A percentile compares a stretch with the other conserved stretches of the same genome.
Conservation (phyloP, 805 yeast genomes). For the Saturnispora saitoi region DNA sequence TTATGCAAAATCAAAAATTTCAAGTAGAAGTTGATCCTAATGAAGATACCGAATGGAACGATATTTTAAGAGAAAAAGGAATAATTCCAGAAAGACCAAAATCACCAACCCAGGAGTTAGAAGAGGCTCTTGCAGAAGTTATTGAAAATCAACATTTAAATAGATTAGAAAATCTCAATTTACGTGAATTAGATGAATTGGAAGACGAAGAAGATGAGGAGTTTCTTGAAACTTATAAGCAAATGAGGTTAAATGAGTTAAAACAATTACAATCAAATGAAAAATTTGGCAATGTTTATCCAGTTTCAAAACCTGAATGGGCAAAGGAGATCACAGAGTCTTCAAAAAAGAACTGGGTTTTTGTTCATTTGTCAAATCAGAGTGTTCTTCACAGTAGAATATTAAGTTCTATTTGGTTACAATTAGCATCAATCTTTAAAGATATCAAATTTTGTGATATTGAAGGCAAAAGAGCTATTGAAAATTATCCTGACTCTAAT, state of each 20-base stretch:
- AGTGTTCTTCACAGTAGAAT: slow-evolving; percentile 68
- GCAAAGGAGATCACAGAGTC: slow-evolving; percentile 78
- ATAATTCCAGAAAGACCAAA: slow-evolving; percentile 88
- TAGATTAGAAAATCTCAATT: slow-evolving; percentile 64
- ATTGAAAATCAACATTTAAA: slow-evolving; percentile 71
- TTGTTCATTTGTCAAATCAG: slow-evolving; percentile 68
- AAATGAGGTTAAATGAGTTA: slow-evolving; percentile 70
- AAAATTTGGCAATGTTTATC: slow-evolving; percentile 67
- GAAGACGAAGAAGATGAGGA: slow-evolving; percentile 95
- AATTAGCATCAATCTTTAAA: slow-evolving; percentile 57
- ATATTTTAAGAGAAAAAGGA: slow-evolving; percentile 81
- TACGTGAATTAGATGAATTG: slow-evolving; percentile 77
- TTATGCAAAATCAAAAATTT: slow-evolving; percentile 44
- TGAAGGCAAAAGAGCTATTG: slow-evolving; percentile 84
- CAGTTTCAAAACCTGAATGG: slow-evolving; percentile 83
- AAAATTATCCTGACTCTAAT: slow-evolving; percentile 80
- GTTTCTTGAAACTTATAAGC: slow-evolving; percentile 68
- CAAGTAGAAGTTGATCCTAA: slow-evolving; percentile 87
- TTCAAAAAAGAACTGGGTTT: slow-evolving; percentile 54
- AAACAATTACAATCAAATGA: slow-evolving; percentile 45
- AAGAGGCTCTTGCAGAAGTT: slow-evolving; percentile 82
- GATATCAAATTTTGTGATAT: slow-evolving; percentile 91
- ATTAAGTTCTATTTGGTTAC: slow-evolving; percentile 46
- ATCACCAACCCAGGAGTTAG: slow-evolving; percentile 79
- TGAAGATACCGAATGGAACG: slow-evolving; percentile 99